Evolutionary conservation across 495 filamentous ascomycete genomes (phyloP).

Genomic region (Penicillium lagena): DNA sequence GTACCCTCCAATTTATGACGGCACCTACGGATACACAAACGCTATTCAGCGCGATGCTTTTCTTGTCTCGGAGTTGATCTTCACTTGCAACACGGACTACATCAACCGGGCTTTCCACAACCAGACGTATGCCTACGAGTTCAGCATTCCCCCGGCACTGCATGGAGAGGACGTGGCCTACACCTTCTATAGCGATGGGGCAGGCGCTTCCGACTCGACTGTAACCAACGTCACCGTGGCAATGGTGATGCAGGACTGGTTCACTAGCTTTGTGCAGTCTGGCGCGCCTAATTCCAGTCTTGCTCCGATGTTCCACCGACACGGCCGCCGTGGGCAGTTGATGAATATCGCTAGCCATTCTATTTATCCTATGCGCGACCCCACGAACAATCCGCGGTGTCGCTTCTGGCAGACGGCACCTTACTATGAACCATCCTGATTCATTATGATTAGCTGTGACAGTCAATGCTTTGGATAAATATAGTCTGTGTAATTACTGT

Average conservation of each 20-base stretch:
- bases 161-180: constrained; percentile 55
- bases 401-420: constrained; percentile 27
- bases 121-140: constrained; percentile 52
- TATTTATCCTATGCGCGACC: constrained; percentile 36
- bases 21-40: constrained; percentile 38
- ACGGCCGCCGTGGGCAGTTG: constrained; percentile 30
- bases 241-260: constrained; percentile 50
- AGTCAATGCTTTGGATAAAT: background rate
- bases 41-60: constrained; percentile 30
- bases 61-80: constrained; percentile 38
- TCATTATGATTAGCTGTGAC: background rate
- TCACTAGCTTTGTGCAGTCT: constrained; percentile 47
- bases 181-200: constrained; percentile 47
- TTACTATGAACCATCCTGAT: background rate
- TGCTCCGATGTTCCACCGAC: constrained; percentile 32
- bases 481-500: no score
- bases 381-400: constrained; percentile 38
- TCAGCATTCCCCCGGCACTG: constrained; percentile 50
- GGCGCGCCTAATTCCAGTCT: constrained; percentile 37
- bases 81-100: constrained; percentile 57
- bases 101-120: constrained; percentile 42
- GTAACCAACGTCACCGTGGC: constrained; percentile 44
- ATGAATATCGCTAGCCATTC: constrained; percentile 34
- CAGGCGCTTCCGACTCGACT: background rate
- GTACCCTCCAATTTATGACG: constrained; percentile 54